These are phyloP conservation scores for Chrysoporthe puriensis DNA, from an alignment of 2,329 filamentous ascomycete species.

Conservation along the genomic window DNA sequence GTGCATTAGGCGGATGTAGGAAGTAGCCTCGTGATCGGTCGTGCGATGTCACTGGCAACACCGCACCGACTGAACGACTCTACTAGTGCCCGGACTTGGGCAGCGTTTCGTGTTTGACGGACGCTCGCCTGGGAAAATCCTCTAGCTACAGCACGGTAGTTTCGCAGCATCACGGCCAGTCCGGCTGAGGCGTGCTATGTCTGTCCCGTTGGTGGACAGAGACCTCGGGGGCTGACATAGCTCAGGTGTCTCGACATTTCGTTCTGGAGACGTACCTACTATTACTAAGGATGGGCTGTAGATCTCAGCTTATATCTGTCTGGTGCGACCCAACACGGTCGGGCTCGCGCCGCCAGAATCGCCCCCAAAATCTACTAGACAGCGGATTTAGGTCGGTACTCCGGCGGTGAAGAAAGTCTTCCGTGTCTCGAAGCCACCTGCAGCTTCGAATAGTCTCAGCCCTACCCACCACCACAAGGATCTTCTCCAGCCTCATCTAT, in stretches of 20 bases:
- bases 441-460: not conserved
- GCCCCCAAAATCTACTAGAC: not conserved
- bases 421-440: constrained; percentile 8
- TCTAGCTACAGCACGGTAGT: not conserved
- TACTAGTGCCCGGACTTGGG: not conserved
- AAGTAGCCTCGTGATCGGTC: not conserved
- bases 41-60: not conserved
- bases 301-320: not conserved
- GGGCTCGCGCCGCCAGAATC: not conserved
- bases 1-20: not conserved
- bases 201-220: not conserved
- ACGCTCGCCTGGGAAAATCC: not conserved
- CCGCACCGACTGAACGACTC: not conserved
- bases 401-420: not conserved
- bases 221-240: not conserved
- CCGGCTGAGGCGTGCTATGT: not conserved
- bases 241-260: not conserved
- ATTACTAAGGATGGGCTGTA: not conserved
- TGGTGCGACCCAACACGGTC: not conserved
- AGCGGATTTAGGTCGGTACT: not conserved
- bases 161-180: not conserved
- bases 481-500: not conserved
- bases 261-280: not conserved
- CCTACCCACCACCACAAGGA: not conserved
- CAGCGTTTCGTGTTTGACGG: not conserved